A percentile compares a stretch with the other conserved stretches of the same genome.
Evolutionary conservation across 495 filamentous ascomycete species (phyloP).

Genomic region (Lindgomyces ingoldianus): DNA sequence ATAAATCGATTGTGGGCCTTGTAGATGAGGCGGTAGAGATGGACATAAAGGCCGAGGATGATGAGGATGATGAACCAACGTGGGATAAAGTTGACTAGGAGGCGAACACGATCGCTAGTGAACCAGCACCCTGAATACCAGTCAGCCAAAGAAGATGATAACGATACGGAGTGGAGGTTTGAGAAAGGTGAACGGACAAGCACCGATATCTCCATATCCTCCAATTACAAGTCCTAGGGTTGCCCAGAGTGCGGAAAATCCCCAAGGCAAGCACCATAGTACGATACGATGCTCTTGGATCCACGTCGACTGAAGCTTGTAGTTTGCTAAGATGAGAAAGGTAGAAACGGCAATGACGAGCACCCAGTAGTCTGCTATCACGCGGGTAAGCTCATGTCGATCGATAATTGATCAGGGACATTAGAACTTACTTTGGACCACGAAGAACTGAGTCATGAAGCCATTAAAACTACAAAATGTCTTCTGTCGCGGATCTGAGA

Average conservation of each 20-base stretch:
- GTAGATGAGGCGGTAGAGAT: slow-evolving; percentile 49
- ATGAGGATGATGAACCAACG: slow-evolving; percentile 48
- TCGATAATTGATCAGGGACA: background rate
- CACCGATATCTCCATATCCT: slow-evolving; percentile 51
- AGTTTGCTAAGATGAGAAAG: slow-evolving; percentile 47
- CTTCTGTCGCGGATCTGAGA: slow-evolving; percentile 42
- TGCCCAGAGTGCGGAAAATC: slow-evolving; percentile 45
- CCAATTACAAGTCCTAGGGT: slow-evolving; percentile 42
- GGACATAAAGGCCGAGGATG: slow-evolving; percentile 46
- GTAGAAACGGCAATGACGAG: slow-evolving; percentile 49
- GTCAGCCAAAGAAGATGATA: background rate
- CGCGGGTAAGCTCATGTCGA: background rate
- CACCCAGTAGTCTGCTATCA: slow-evolving; percentile 47
- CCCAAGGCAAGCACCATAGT: slow-evolving; percentile 47
- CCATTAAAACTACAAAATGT: slow-evolving; percentile 51
- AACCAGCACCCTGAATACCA: slow-evolving; percentile 49
- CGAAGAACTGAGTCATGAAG: slow-evolving; percentile 51
- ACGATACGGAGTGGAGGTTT: background rate
- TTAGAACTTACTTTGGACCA: slow-evolving; percentile 47
- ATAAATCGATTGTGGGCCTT: slow-evolving; percentile 46
- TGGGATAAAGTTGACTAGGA: slow-evolving; percentile 51
- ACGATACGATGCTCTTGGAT: slow-evolving; percentile 44
- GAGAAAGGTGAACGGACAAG: slow-evolving; percentile 38
- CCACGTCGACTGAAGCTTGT: slow-evolving; percentile 45
- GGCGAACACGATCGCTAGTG: slow-evolving; percentile 45